Percentiles rank a stretch among this genome's conserved stretches.
Evolutionary conservation across 2,329 filamentous ascomycete species (phyloP).

Genomic region (Domatiomyces catenatus): DNA sequence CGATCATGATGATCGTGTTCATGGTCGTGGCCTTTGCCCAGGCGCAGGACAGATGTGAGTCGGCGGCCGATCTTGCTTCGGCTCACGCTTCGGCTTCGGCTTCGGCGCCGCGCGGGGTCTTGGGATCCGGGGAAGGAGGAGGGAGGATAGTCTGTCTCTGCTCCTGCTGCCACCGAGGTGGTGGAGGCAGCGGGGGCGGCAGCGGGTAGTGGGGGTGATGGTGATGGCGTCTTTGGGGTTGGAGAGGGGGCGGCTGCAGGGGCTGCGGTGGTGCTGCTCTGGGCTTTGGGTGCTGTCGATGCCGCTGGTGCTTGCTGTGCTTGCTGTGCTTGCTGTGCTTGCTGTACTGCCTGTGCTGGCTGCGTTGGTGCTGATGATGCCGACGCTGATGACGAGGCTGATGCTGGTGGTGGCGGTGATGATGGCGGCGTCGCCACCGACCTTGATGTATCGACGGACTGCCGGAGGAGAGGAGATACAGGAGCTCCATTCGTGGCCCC

Average conservation of each 20-base stretch:
- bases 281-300: no score
- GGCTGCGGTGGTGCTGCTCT: no score
- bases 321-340: neutral
- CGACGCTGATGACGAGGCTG: no score
- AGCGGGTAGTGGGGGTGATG: neutral
- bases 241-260: no score
- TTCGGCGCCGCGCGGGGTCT: neutral
- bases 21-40: neutral
- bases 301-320: no score
- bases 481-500: conserved; percentile 71
- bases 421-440: conserved; percentile 29
- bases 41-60: neutral
- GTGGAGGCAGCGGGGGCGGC: no score
- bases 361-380: no score
- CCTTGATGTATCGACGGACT: conserved; percentile 4
- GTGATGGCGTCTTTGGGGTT: neutral
- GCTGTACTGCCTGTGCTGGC: neutral
- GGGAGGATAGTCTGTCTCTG: neutral
- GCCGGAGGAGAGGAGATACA: conserved; percentile 43
- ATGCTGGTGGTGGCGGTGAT: neutral
- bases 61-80: neutral
- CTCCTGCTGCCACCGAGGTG: no score
- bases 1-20: neutral
- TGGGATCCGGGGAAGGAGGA: neutral
- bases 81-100: neutral